Evolutionary conservation across 1,284 basidiomycete species (phyloP), one percentile per base, ranked within the genome.

Genomic region (Rhizopogon hawkerae): DNA sequence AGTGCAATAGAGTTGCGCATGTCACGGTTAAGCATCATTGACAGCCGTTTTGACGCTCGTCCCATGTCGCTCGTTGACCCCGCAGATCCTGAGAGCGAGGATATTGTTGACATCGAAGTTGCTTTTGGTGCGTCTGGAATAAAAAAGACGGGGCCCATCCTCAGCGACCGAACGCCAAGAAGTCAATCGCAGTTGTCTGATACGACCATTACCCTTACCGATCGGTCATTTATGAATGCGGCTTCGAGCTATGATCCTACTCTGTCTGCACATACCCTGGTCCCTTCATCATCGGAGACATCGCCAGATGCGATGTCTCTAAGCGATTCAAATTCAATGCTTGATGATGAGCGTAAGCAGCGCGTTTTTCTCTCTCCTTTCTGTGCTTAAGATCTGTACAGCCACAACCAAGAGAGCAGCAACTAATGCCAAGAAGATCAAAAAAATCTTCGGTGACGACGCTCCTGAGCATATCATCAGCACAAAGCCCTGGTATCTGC

Each of bases 401-500:
- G 66, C 66, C n/a, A 47, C 56, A 13, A n/a, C 54, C 4, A 31
- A 51, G 21, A 63, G 65, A 39, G 9, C 64, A 14, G 63, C 74
- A 26, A 65, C 66, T 18, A 72, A 72, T 33, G 68, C 67, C 3
- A 72, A 77, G 59, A 91, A 92, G 61, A 70, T 90, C 35, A 75
- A 78, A 56, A 81, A 85, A 63, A 67, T 94, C 47, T 75, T 96
- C 4, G 92, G 92, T 3, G 78, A 81, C 21, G 89, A 91, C 39
- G 72, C 72, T 26, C 73, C 77, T 3, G 68, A 70, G 42, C 69
- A 76, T 57, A 67, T 74, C 58, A 60, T 75, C 49, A 70, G 75
- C 59, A 73, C 76, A 60, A 86, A 79, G 60, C 89, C 92, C 2
- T 92, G 89, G 90, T 94, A 89, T 69, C 74, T 98, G 48, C 81